Evolutionary conservation across 2,329 filamentous ascomycete species (phyloP), one percentile per base, ranked within the genome.

Genomic region (Ceratocystis destructans): DNA sequence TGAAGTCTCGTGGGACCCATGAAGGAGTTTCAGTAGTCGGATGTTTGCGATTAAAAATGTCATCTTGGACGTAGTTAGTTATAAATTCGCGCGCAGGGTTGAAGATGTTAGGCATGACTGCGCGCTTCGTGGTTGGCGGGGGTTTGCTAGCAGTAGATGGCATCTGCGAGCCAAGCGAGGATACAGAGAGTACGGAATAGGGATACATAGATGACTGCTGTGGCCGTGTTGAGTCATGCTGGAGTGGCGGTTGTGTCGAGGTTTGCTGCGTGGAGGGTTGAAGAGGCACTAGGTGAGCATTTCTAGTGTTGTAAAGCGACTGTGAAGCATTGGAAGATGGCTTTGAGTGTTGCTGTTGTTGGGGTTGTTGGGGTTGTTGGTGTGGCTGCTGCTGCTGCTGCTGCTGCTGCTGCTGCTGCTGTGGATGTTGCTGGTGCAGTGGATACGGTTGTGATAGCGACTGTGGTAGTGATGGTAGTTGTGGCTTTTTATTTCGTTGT

Each of bases 91-190:
- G 59, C 2, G 63, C 66, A 3, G 66, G 66, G n/a, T 68, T 68
- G 62, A 68, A 68, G 8, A 68, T 68, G 22, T 68, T 64, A 2
- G 66, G 63, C 66, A 68, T 68, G 17, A 61, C 46, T 10, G 57
- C 66, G 17, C 63, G 57, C 37, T 65, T 65, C 15, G 31, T 45
- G n/a, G 8, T 53, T 5, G 50, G 37, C 20, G 63, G 63, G 31
- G 45, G 37, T 41, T 15, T 63, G 61, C 62, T 20, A 41, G 61
- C 2, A 66, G 61, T 33, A 12, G 68, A 41, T 33, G 64, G 17
- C 28, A 66, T 63, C 63, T 66, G 59, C 22, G 69, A 63, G 1
- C 44, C 59, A 8, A 44, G 48, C 25, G 50, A 6, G 6, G 62
- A 61, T 10, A 64, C 61, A 8, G 61, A 55, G 6, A 45, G 12